Conservation (phyloP, 805 yeast species). For the Brettanomyces nanus region DNA sequence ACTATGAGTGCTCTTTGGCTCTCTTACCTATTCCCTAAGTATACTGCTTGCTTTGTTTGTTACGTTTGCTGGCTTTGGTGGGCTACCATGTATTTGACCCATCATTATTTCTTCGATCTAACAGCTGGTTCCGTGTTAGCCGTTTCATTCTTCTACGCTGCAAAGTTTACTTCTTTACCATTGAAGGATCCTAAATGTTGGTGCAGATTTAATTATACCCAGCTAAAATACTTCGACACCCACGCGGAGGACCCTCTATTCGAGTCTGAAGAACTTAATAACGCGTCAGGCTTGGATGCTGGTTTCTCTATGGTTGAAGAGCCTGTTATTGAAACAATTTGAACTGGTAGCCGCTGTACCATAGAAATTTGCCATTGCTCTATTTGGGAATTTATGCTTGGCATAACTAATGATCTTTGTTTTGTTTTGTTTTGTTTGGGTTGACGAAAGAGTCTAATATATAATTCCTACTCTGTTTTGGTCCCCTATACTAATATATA, state of each 20-base stretch:
- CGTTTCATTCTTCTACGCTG: conserved; percentile 57
- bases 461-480: too few species aligned
- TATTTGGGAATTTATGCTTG: too few species aligned
- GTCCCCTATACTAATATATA: too few species aligned
- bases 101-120: conserved; percentile 87
- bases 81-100: conserved; percentile 97
- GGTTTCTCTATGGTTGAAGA: background rate
- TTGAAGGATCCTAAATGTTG: conserved; percentile 39
- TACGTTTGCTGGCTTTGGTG: conserved; percentile 96
- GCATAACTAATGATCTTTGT: too few species aligned
- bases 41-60: conserved; percentile 50
- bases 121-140: conserved; percentile 83
- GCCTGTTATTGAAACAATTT: background rate
- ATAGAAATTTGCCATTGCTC: too few species aligned
- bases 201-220: conserved; percentile 63
- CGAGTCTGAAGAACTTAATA: background rate
- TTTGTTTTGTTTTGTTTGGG: too few species aligned
- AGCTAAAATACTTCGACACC: conserved; percentile 28
- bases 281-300: background rate
- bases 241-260: conserved; percentile 27
- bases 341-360: too few species aligned
- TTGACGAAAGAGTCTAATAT: too few species aligned
- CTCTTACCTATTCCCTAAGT: conserved; percentile 69
- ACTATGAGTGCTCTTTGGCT: conserved; percentile 85
- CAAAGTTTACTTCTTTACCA: conserved; percentile 63